These are phyloP conservation scores for Trichoderma virens DNA, from an alignment of 495 filamentous ascomycete genomes.

Conservation along the genomic window DNA sequence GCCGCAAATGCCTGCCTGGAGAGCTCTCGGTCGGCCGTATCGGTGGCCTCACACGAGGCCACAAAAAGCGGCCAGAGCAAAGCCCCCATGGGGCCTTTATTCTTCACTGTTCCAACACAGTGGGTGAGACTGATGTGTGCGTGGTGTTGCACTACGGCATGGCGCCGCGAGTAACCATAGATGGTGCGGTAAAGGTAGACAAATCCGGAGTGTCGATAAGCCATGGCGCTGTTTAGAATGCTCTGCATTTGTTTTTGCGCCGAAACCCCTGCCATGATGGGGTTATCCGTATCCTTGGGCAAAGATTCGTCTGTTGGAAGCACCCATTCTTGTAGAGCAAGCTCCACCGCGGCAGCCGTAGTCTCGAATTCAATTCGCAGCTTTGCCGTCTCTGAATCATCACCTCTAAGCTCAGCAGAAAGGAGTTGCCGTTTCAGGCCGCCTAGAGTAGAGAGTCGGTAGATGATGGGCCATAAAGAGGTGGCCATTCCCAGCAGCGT, in stretches of 20 bases:
- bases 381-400: slow-evolving; percentile 41
- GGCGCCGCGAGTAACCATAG: slow-evolving; percentile 33
- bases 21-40: slow-evolving; percentile 30
- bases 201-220: slow-evolving; percentile 53
- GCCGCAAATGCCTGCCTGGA: slow-evolving; percentile 41
- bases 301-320: slow-evolving; percentile 24
- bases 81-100: slow-evolving; percentile 50
- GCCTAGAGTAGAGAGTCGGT: slow-evolving; percentile 49
- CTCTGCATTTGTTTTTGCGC: slow-evolving; percentile 20
- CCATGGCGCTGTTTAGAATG: slow-evolving; percentile 54
- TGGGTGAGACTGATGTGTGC: slow-evolving; percentile 40
- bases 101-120: slow-evolving; percentile 43
- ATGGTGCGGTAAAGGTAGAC: slow-evolving; percentile 55
- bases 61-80: slow-evolving; percentile 56
- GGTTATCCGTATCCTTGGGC: slow-evolving; percentile 13
- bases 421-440: slow-evolving; percentile 44
- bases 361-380: slow-evolving; percentile 48
- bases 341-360: slow-evolving; percentile 47
- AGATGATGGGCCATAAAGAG: slow-evolving; percentile 56
- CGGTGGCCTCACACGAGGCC: slow-evolving; percentile 47
- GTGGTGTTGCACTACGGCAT: slow-evolving; percentile 44
- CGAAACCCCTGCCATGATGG: slow-evolving; percentile 4
- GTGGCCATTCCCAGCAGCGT: slow-evolving; percentile 55
- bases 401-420: slow-evolving; percentile 27
- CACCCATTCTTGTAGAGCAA: slow-evolving; percentile 47